These are phyloP conservation scores for Epithemia pelagica DNA, from an alignment of 108 stramenopile genomes.

Conservation along the genomic window DNA sequence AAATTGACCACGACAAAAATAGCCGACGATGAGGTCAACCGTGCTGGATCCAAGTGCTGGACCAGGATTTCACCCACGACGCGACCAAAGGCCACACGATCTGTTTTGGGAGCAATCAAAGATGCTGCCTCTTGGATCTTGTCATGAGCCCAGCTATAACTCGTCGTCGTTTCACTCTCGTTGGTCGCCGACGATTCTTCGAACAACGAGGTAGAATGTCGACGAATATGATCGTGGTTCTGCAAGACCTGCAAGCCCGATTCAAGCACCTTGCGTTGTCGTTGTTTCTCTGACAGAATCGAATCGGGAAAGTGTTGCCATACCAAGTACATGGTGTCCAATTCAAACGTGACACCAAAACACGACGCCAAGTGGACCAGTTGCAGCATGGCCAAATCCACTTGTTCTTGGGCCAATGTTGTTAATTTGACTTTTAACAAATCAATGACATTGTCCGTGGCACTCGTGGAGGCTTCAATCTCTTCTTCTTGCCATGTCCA, in stretches of 20 bases:
- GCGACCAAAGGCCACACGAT: not conserved
- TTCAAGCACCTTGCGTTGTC: not conserved
- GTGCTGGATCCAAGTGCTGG: not conserved
- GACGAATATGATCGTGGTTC: too few relatives aligned
- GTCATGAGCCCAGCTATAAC: constrained; percentile 8
- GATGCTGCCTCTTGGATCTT: constrained; percentile 9
- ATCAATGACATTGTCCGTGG: constrained; percentile 48
- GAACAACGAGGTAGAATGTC: not conserved
- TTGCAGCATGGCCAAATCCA: too few relatives aligned
- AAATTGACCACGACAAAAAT: constrained; percentile 13
- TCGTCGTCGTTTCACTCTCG: not conserved
- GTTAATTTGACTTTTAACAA: constrained; percentile 28
- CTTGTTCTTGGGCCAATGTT: constrained; percentile 10
- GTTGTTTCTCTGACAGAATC: not conserved
- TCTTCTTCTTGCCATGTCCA: constrained; percentile 50
- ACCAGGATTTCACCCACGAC: constrained; percentile 2
- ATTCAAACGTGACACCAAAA: constrained; percentile 21
- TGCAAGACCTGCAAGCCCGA: too few relatives aligned
- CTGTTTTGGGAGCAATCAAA: not conserved
- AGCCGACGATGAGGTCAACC: not conserved
- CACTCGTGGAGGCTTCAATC: constrained; percentile 20
- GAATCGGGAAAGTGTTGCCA: not conserved
- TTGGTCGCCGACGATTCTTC: not conserved
- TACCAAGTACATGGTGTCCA: not conserved
- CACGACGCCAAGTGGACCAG: constrained; percentile 36